A percentile compares a stretch with the other conserved stretches of the same genome.
Conservation (phyloP, 1,284 basidiomycete species). For the Rhodofomes roseus region DNA sequence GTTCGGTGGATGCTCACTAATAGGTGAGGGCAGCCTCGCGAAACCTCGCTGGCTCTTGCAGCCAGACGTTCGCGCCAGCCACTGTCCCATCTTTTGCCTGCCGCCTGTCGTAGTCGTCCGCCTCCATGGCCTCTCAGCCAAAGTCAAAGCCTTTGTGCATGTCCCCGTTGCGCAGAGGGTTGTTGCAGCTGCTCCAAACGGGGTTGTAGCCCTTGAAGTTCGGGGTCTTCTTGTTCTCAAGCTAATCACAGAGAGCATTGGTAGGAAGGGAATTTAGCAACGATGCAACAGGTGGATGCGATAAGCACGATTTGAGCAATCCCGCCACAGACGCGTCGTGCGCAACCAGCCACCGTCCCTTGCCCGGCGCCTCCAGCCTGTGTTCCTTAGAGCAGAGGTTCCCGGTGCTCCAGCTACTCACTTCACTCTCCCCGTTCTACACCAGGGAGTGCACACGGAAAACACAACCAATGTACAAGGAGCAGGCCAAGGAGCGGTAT, state of each 20-base stretch:
- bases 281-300: no score
- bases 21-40: constrained; percentile 52
- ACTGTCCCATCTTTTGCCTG: constrained; percentile 12
- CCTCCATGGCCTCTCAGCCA: constrained; percentile 57
- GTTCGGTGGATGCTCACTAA: constrained; percentile 51
- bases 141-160: constrained; percentile 85
- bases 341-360: constrained; percentile 67
- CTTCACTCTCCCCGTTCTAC: constrained; percentile 83
- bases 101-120: not conserved
- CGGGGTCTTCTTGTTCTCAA: constrained; percentile 37
- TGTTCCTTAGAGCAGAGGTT: constrained; percentile 74
- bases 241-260: constrained; percentile 43
- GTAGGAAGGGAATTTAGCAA: no score
- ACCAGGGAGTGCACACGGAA: constrained; percentile 86
- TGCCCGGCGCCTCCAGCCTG: no score
- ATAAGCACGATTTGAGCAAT: no score
- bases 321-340: no score
- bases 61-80: constrained; percentile 61
- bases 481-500: constrained; percentile 85
- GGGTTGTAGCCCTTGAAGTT: constrained; percentile 84
- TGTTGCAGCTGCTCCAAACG: constrained; percentile 61
- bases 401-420: constrained; percentile 82
- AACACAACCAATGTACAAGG: constrained; percentile 77
- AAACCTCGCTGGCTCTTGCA: constrained; percentile 49
- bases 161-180: constrained; percentile 69